Percentiles rank a stretch among this genome's conserved stretches.
phyloP scores from a whole-genome alignment of 805 yeast genomes.

The Saccharomycopsis selenospora region DNA sequence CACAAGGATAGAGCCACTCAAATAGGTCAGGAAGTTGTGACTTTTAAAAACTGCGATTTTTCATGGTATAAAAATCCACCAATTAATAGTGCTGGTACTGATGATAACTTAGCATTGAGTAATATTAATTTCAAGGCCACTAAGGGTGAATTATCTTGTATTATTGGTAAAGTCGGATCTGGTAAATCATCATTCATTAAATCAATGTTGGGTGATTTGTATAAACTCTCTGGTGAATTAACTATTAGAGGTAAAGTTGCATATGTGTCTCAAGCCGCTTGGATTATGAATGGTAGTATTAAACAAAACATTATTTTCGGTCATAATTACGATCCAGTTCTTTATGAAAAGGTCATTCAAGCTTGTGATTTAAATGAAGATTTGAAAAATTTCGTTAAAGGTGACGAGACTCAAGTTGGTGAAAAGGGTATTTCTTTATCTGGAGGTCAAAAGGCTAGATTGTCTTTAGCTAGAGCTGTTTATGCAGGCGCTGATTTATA shows the following conservation, averaged over 20 bases:
- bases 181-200: constrained; percentile 84
- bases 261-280: constrained; percentile 87
- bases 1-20: constrained; percentile 39
- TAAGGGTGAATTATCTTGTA: constrained; percentile 75
- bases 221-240: constrained; percentile 67
- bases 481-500: constrained; percentile 91
- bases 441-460: constrained; percentile 97
- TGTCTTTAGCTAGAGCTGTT: constrained; percentile 91
- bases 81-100: constrained; percentile 37
- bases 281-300: constrained; percentile 95
- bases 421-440: constrained; percentile 95
- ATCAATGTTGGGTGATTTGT: constrained; percentile 74
- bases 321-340: constrained; percentile 69
- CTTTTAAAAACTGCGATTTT: constrained; percentile 60
- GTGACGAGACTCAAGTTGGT: constrained; percentile 90
- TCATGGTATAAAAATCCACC: constrained; percentile 70
- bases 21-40: constrained; percentile 61
- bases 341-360: constrained; percentile 70
- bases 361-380: constrained; percentile 87
- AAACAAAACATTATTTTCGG: constrained; percentile 91
- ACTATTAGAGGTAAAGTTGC: constrained; percentile 72
- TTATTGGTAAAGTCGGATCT: constrained; percentile 84
- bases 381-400: constrained; percentile 72
- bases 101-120: constrained; percentile 41
- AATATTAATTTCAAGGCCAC: constrained; percentile 55